A percentile compares a stretch with the other conserved stretches of the same genome.
Evolutionary conservation across 768 basidiomycete genomes (phyloP).

Genomic region (Paxillus involutus): DNA sequence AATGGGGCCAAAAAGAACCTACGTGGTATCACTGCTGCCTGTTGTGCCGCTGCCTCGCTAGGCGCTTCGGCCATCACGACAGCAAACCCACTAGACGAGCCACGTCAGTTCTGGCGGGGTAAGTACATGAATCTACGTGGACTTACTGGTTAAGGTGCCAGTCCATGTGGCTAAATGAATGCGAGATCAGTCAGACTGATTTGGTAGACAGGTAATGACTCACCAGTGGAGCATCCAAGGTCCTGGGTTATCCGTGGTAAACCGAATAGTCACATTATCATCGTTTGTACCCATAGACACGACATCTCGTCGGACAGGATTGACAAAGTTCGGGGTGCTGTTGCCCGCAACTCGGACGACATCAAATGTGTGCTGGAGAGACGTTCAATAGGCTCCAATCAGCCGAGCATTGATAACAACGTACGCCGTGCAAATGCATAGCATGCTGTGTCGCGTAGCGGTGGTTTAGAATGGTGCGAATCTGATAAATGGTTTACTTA

Average conservation of each 20-base stretch:
- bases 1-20: neutral
- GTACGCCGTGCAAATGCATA: constrained; percentile 43
- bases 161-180: constrained; percentile 25
- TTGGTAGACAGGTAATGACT: neutral
- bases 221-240: constrained; percentile 50
- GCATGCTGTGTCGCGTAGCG: constrained; percentile 30
- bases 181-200: neutral
- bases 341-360: constrained; percentile 35
- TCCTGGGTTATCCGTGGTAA: constrained; percentile 67
- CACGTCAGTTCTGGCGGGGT: neutral
- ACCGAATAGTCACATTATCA: constrained; percentile 54
- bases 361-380: constrained; percentile 33
- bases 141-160: constrained; percentile 30
- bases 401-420: constrained; percentile 8
- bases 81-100: constrained; percentile 22
- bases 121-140: neutral
- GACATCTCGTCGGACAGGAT: constrained; percentile 38
- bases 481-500: constrained; percentile 18
- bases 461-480: neutral
- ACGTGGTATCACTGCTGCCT: constrained; percentile 21
- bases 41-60: neutral
- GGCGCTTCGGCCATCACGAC: constrained; percentile 30
- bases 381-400: neutral
- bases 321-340: constrained; percentile 31
- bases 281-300: constrained; percentile 23